These are phyloP conservation scores for Lachnellula arida DNA, from an alignment of 2,329 filamentous ascomycete genomes.

Conservation along the genomic window DNA sequence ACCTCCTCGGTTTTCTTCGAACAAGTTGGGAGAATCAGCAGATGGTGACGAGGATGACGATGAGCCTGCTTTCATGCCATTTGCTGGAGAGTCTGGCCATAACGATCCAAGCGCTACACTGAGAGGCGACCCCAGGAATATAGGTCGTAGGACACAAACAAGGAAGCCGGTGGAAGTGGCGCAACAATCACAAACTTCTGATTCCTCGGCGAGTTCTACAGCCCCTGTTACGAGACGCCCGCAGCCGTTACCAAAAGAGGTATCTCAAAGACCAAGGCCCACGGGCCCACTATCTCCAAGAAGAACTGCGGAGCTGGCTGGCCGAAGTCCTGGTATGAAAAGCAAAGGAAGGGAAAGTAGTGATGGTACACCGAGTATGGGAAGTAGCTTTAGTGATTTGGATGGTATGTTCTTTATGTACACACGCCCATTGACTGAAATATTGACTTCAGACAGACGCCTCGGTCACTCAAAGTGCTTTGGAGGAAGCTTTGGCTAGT, in stretches of 20 bases:
- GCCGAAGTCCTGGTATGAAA: constrained; percentile 48
- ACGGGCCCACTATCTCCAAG: constrained; percentile 52
- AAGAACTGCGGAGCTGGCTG: constrained; percentile 53
- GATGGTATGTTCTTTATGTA: constrained; percentile 50
- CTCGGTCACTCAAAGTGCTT: constrained; percentile 73
- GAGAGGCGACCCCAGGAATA: constrained; percentile 21
- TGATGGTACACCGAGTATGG: constrained; percentile 74
- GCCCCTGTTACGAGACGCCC: constrained; percentile 18
- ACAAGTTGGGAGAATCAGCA: constrained; percentile 22
- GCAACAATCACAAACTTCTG: constrained; percentile 43
- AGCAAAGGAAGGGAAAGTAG: constrained; percentile 56
- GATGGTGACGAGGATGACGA: constrained; percentile 30
- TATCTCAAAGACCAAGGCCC: constrained; percentile 14
- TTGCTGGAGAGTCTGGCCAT: constrained; percentile 13
- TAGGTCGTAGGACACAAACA: constrained; percentile 1
- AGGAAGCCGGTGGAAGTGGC: constrained; percentile 19
- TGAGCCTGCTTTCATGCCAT: constrained; percentile 30
- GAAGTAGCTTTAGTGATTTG: constrained; percentile 81
- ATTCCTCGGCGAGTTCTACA: constrained; percentile 55
- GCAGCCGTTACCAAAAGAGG: constrained; percentile 11
- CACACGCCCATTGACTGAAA: constrained; percentile 1
- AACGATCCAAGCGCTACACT: constrained; percentile 30
- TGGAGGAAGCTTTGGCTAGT: constrained; percentile 73
- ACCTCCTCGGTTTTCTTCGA: constrained; percentile 24
- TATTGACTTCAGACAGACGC: constrained; percentile 50